phyloP scores from a whole-genome alignment of 176 grass and related monocot genomes.

The Musa itinerans region DNA sequence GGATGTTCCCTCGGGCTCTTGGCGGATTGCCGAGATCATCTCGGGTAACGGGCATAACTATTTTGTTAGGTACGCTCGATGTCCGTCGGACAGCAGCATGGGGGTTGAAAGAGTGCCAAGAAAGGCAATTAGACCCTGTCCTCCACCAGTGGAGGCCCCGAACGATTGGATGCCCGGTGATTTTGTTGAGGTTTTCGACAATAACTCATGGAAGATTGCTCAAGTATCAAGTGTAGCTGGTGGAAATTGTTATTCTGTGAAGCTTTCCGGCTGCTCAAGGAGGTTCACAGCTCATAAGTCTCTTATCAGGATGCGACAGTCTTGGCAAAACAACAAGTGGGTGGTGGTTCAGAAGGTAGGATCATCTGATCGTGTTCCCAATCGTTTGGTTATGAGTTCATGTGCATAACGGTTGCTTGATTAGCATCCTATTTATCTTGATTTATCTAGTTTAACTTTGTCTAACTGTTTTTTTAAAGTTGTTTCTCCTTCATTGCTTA shows the following conservation, averaged over 20 bases:
- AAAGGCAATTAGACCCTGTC: constrained; percentile 47
- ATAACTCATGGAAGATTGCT: constrained; percentile 55
- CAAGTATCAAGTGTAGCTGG: constrained; percentile 37
- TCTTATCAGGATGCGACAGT: constrained; percentile 40
- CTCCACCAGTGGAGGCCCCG: constrained; percentile 7
- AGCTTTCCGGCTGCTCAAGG: constrained; percentile 41
- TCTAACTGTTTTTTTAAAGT: too few relatives aligned
- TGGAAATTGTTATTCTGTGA: constrained; percentile 39
- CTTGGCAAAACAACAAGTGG: constrained; percentile 74
- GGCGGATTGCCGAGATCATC: constrained; percentile 50
- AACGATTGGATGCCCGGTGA: constrained; percentile 34
- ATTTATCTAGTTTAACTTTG: too few relatives aligned
- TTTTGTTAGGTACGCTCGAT: constrained; percentile 34
- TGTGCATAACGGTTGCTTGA: not conserved
- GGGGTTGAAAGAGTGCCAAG: constrained; percentile 49
- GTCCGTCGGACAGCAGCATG: not conserved
- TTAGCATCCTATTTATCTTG: not conserved
- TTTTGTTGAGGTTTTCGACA: constrained; percentile 58
- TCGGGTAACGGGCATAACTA: constrained; percentile 69
- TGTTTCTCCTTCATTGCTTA: too few relatives aligned
- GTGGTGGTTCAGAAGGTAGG: constrained; percentile 52
- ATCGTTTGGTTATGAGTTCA: not conserved
- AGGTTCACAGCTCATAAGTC: constrained; percentile 37
- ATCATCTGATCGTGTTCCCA: not conserved
- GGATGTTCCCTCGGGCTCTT: constrained; percentile 39